phyloP scores from a whole-genome alignment of 202 grass and related monocot species.

The Carex sylvatica region DNA sequence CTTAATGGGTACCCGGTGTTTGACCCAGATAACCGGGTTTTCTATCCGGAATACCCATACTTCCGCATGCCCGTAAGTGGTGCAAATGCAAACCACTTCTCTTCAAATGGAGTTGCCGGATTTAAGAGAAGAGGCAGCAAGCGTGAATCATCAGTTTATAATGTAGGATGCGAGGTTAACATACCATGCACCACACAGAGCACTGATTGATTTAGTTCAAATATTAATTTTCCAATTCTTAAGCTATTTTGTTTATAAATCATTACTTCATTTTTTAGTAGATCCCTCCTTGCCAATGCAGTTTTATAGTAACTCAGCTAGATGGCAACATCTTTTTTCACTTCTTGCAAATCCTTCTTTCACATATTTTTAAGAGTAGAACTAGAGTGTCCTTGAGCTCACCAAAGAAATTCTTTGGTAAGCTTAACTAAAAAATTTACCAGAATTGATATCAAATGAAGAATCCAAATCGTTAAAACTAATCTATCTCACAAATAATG shows the following conservation, averaged over 20 bases:
- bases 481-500: no score
- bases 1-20: slow-evolving; percentile 57
- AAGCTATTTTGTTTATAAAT: neutral
- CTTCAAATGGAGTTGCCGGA: neutral
- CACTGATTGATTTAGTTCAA: neutral
- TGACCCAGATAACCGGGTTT: slow-evolving; percentile 43
- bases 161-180: slow-evolving; percentile 28
- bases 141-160: slow-evolving; percentile 55
- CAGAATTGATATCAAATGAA: no score
- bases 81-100: neutral
- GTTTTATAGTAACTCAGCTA: neutral
- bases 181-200: neutral
- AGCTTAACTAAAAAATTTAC: no score
- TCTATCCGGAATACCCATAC: slow-evolving; percentile 61
- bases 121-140: slow-evolving; percentile 9
- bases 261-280: neutral
- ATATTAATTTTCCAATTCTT: neutral
- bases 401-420: no score
- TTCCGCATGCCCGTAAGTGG: slow-evolving; percentile 12
- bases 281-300: neutral
- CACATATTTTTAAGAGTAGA: neutral
- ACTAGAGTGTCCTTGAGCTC: no score
- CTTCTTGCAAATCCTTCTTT: neutral
- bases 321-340: neutral
- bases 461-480: no score